These are phyloP conservation scores for Saturnispora saitoi DNA, from an alignment of 805 yeast species.

Conservation along the genomic window DNA sequence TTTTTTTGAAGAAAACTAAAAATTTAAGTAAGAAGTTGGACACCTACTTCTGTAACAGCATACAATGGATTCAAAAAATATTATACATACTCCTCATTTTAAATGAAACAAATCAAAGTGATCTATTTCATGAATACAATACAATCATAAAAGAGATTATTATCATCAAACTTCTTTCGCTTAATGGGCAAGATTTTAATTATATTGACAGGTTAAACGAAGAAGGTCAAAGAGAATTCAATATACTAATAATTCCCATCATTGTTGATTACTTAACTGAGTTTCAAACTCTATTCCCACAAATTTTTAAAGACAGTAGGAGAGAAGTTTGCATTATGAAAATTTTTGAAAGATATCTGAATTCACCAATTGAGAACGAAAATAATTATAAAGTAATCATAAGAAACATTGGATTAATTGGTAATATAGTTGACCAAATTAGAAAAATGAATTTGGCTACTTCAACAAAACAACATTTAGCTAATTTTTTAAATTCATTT, in stretches of 20 bases:
- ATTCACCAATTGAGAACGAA: background rate
- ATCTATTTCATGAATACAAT: background rate
- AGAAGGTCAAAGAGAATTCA: constrained; percentile 10
- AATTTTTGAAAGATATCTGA: constrained; percentile 5
- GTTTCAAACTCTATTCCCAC: constrained; percentile 16
- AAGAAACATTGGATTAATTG: background rate
- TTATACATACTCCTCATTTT: constrained; percentile 4
- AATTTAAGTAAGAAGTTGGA: background rate
- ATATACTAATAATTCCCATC: constrained; percentile 21
- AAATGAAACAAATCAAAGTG: background rate
- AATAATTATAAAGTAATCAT: background rate
- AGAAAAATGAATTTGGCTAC: background rate
- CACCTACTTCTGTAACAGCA: background rate
- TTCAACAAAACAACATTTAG: background rate
- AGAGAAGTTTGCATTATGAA: constrained; percentile 1
- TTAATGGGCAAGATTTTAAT: background rate
- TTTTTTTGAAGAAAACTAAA: background rate
- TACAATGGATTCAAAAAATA: constrained; percentile 6
- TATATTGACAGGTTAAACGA: constrained; percentile 10
- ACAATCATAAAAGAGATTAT: constrained; percentile 9
- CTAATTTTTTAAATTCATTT: background rate
- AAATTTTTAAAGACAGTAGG: background rate
- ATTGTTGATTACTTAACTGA: constrained; percentile 24
- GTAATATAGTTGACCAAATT: constrained; percentile 9
- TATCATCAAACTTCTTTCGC: constrained; percentile 11